Conservation (phyloP, 1,139 yeast genomes). For the Debaryomyces psychrophilus region DNA sequence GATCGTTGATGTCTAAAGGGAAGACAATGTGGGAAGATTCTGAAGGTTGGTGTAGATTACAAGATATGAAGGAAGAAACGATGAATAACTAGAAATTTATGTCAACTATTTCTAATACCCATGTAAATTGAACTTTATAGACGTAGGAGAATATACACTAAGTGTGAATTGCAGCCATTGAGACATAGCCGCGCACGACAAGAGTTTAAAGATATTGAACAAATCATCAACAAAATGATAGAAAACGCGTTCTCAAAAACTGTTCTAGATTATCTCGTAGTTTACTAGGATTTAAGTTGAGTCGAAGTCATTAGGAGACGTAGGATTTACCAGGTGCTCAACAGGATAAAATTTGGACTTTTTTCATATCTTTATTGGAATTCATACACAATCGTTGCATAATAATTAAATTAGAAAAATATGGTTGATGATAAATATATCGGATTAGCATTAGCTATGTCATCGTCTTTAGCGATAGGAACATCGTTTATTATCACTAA, state of each 20-base stretch:
- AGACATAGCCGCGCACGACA: background rate
- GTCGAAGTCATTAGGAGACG: background rate
- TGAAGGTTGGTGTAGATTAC: slow-evolving; percentile 72
- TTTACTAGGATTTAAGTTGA: background rate
- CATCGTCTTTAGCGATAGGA: slow-evolving; percentile 88
- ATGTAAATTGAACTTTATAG: slow-evolving; percentile 3
- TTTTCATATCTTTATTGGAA: background rate
- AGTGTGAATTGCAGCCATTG: background rate
- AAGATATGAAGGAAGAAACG: slow-evolving; percentile 53
- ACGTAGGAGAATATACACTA: background rate
- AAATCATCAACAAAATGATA: slow-evolving; percentile 1
- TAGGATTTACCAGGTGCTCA: background rate
- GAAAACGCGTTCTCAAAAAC: background rate
- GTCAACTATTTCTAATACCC: background rate
- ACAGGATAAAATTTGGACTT: background rate
- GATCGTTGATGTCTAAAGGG: slow-evolving; percentile 81
- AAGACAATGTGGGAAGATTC: slow-evolving; percentile 78
- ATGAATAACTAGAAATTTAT: slow-evolving; percentile 15
- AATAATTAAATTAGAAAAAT: background rate
- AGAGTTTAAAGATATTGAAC: background rate
- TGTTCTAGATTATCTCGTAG: background rate
- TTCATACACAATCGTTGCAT: slow-evolving; percentile 1
- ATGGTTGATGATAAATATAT: slow-evolving; percentile 80
- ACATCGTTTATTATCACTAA: slow-evolving; percentile 88
- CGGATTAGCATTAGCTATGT: slow-evolving; percentile 86